Conservation (phyloP, 2,329 filamentous ascomycete genomes). For the Alternaria burnsii region DNA sequence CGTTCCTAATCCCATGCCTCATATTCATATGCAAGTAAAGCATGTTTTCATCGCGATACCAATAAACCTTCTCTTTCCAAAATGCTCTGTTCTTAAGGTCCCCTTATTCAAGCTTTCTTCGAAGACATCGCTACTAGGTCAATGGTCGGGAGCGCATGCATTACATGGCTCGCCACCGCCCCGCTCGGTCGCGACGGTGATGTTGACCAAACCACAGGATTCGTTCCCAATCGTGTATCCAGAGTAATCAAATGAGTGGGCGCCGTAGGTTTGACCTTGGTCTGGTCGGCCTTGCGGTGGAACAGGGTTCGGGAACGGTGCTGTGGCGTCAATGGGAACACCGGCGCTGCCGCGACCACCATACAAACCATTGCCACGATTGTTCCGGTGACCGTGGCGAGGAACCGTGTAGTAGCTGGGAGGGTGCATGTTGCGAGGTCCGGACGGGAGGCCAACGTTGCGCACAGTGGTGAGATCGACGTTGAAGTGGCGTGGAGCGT, state of each 20-base stretch:
- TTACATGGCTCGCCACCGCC: conserved; percentile 12
- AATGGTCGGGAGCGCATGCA: conserved; percentile 14
- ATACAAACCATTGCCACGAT: conserved; percentile 37
- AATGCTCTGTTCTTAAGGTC: not conserved
- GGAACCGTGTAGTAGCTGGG: conserved; percentile 5
- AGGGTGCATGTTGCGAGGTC: conserved; percentile 4
- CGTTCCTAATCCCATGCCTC: not conserved
- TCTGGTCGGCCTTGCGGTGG: conserved; percentile 32
- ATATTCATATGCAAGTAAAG: not conserved
- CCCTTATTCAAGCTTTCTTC: not conserved
- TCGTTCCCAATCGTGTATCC: conserved; percentile 11
- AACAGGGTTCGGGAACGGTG: conserved; percentile 42
- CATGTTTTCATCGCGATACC: not conserved
- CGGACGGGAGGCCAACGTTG: conserved; percentile 18
- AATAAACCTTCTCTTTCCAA: not conserved
- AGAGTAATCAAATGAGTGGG: not conserved
- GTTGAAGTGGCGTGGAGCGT: conserved; percentile 2
- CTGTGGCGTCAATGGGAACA: conserved; percentile 41
- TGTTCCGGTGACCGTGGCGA: conserved; percentile 7
- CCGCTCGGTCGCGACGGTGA: conserved; percentile 7
- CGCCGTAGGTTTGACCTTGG: not conserved
- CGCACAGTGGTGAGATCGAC: conserved; percentile 22
- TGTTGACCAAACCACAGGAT: conserved; percentile 11
- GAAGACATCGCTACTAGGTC: not conserved
- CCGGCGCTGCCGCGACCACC: conserved; percentile 23